Conservation (phyloP, 768 basidiomycete species). For the Lactifluus piperatus region DNA sequence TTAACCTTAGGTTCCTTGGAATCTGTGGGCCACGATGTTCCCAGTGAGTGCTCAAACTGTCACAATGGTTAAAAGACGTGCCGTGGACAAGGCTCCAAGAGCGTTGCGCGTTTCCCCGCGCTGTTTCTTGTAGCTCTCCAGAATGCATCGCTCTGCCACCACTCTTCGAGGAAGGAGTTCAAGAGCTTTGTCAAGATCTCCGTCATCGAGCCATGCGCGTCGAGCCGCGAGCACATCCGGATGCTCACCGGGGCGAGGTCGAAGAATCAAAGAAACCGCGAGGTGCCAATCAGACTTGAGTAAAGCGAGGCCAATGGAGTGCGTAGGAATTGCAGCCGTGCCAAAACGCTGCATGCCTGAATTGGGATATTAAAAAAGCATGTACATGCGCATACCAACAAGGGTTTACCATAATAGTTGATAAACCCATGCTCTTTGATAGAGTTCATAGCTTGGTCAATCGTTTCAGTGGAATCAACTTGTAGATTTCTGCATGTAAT, state of each 20-base stretch:
- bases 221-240: conserved; percentile 81
- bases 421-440: conserved; percentile 87
- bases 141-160: conserved; percentile 86
- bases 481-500: conserved; percentile 63
- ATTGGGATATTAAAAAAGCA: neutral
- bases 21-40: conserved; percentile 45
- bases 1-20: conserved; percentile 86
- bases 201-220: conserved; percentile 81
- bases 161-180: conserved; percentile 83
- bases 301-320: conserved; percentile 85
- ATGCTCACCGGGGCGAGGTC: conserved; percentile 82
- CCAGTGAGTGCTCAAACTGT: neutral
- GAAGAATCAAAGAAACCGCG: conserved; percentile 76
- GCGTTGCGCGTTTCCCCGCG: conserved; percentile 72
- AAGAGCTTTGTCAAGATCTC: conserved; percentile 73
- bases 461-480: conserved; percentile 58
- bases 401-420: conserved; percentile 81
- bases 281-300: conserved; percentile 85
- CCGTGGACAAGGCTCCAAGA: conserved; percentile 81
- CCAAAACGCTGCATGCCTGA: conserved; percentile 98
- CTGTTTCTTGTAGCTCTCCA: conserved; percentile 84
- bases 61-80: conserved; percentile 27
- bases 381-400: neutral
- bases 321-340: conserved; percentile 92
- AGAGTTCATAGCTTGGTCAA: conserved; percentile 68